phyloP scores from a whole-genome alignment of 331 rosid genomes.

The Acacia pycnantha region DNA sequence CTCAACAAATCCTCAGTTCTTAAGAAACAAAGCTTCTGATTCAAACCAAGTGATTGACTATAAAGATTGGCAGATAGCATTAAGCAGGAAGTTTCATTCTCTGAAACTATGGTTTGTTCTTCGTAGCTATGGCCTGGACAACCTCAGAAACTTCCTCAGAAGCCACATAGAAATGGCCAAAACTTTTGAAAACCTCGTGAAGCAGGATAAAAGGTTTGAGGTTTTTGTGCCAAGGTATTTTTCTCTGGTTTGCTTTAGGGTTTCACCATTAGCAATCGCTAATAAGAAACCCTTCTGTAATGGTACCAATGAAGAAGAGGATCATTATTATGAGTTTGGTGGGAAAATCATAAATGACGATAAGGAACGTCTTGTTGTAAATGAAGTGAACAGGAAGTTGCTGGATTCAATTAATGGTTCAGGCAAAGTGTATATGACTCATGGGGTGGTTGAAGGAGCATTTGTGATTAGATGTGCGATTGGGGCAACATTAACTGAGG shows the following conservation, averaged over 20 bases:
- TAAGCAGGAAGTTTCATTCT: constrained; percentile 51
- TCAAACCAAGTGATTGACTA: constrained; percentile 51
- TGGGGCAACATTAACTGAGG: constrained; percentile 46
- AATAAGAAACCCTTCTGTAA: background rate
- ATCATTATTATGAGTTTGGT: background rate
- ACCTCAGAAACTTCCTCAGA: constrained; percentile 43
- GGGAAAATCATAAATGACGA: constrained; percentile 17
- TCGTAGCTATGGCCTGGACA: constrained; percentile 54
- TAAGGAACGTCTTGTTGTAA: background rate
- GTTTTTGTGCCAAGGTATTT: constrained; percentile 41
- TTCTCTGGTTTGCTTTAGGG: constrained; percentile 53
- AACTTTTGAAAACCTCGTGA: constrained; percentile 46
- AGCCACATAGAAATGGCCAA: constrained; percentile 47
- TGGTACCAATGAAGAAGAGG: background rate
- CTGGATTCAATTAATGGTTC: constrained; percentile 34
- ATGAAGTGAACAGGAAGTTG: constrained; percentile 30
- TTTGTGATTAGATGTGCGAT: constrained; percentile 38
- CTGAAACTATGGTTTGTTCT: constrained; percentile 48
- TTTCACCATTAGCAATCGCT: constrained; percentile 25
- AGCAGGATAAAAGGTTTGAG: constrained; percentile 48
- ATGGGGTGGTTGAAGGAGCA: constrained; percentile 26
- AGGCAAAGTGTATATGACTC: constrained; percentile 38
- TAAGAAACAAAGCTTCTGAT: constrained; percentile 49
- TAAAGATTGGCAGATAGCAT: constrained; percentile 62
- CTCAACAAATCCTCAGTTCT: constrained; percentile 41